Percentiles rank a stretch among this genome's conserved stretches.
phyloP scores from a whole-genome alignment of 1,284 basidiomycete genomes.

The Austropuccinia psidii region DNA sequence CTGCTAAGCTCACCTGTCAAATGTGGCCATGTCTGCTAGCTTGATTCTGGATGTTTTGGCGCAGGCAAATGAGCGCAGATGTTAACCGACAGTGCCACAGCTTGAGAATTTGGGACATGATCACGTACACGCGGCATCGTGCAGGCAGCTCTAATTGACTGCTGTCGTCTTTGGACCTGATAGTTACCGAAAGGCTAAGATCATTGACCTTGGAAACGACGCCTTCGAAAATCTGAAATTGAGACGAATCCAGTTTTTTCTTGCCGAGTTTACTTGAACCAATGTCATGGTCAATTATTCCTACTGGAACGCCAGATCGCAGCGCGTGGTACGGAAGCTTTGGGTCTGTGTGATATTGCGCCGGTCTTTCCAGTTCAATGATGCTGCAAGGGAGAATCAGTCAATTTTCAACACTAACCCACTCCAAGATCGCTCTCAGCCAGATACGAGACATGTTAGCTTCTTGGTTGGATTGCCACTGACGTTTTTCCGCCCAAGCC shows the following conservation, averaged over 20 bases:
- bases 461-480: too few species aligned
- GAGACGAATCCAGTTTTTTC: slow-evolving; percentile 46
- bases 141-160: slow-evolving; percentile 65
- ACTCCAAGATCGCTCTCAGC: too few species aligned
- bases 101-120: slow-evolving; percentile 60
- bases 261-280: slow-evolving; percentile 50
- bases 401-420: too few species aligned
- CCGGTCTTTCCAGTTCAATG: slow-evolving; percentile 73
- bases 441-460: too few species aligned
- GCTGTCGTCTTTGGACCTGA: slow-evolving; percentile 58
- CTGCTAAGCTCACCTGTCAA: slow-evolving; percentile 61
- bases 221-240: slow-evolving; percentile 55
- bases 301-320: slow-evolving; percentile 52
- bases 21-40: slow-evolving; percentile 82
- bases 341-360: slow-evolving; percentile 65
- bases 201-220: slow-evolving; percentile 66
- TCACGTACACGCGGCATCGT: slow-evolving; percentile 55
- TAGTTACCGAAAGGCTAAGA: not conserved
- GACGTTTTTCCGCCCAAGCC: slow-evolving; percentile 87
- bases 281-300: slow-evolving; percentile 39
- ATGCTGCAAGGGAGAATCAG: too few species aligned
- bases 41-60: slow-evolving; percentile 55
- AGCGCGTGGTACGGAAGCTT: slow-evolving; percentile 76
- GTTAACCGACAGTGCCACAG: slow-evolving; percentile 49
- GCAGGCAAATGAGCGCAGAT: not conserved